phyloP scores from a whole-genome alignment of 2,329 filamentous ascomycete species.

The Claviceps monticola region DNA sequence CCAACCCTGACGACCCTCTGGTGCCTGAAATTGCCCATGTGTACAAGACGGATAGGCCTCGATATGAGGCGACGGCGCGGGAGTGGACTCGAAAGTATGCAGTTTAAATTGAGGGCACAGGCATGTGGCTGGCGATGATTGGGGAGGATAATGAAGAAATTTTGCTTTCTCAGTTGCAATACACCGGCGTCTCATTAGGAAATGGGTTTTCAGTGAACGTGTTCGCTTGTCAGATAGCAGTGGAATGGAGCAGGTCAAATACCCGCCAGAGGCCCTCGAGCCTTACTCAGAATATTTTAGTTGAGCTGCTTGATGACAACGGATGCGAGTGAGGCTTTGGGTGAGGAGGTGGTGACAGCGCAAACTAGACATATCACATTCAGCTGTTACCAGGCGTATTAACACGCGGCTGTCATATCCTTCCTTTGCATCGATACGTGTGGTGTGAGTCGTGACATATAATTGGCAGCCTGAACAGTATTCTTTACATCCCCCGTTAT shows the following conservation, averaged over 20 bases:
- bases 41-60: conserved; percentile 95
- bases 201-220: not conserved
- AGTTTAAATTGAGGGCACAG: conserved; percentile 42
- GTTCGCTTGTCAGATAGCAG: conserved; percentile 2
- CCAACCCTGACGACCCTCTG: conserved; percentile 96
- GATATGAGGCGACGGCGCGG: conserved; percentile 90
- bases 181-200: conserved; percentile 1
- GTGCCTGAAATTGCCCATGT: conserved; percentile 98
- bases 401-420: conserved; percentile 17
- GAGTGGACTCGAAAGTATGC: conserved; percentile 99
- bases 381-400: conserved; percentile 22
- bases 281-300: conserved; percentile 7
- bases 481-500: not conserved
- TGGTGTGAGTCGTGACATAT: conserved; percentile 11
- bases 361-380: conserved; percentile 23
- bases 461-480: not conserved
- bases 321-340: conserved; percentile 15
- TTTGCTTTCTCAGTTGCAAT: conserved; percentile 6
- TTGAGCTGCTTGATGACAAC: conserved; percentile 12
- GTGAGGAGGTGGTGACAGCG: conserved; percentile 17
- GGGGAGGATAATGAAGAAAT: not conserved
- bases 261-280: not conserved
- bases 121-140: not conserved
- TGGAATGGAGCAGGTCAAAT: conserved; percentile 2
- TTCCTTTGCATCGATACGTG: conserved; percentile 19